Evolutionary conservation across 345 rosid genomes (phyloP).

Genomic region (Capsella bursapastoris): DNA sequence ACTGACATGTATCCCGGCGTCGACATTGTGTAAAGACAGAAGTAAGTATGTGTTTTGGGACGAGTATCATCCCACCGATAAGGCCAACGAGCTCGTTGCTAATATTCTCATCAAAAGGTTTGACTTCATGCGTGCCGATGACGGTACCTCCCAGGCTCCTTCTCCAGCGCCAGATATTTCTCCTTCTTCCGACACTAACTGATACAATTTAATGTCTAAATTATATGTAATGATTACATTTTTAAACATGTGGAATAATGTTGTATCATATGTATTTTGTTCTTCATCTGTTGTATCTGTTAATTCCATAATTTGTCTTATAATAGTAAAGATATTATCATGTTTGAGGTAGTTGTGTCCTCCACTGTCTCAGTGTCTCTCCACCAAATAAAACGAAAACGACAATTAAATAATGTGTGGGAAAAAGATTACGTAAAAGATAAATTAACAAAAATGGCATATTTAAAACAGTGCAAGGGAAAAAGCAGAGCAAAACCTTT

Average conservation of each 20-base stretch:
- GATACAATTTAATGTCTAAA: not conserved
- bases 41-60: slow-evolving; percentile 97
- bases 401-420: slow-evolving; percentile 8
- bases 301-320: slow-evolving; percentile 21
- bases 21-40: slow-evolving; percentile 78
- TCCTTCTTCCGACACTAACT: slow-evolving; percentile 47
- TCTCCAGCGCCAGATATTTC: slow-evolving; percentile 53
- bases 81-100: slow-evolving; percentile 80
- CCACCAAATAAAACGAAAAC: slow-evolving; percentile 30
- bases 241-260: slow-evolving; percentile 25
- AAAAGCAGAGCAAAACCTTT: slow-evolving; percentile 28
- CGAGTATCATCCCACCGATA: slow-evolving; percentile 92
- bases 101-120: slow-evolving; percentile 79
- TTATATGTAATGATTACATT: not conserved
- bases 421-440: not conserved
- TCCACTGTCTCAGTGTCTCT: slow-evolving; percentile 35
- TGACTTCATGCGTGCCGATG: slow-evolving; percentile 51
- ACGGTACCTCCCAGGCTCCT: slow-evolving; percentile 47
- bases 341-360: slow-evolving; percentile 30
- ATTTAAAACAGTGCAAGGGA: slow-evolving; percentile 3
- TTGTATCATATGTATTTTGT: slow-evolving; percentile 8
- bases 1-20: slow-evolving; percentile 84
- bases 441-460: slow-evolving; percentile 10
- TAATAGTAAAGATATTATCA: slow-evolving; percentile 27
- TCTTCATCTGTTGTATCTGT: slow-evolving; percentile 1